Evolutionary conservation across 345 rosid species (phyloP), one percentile per base, ranked within the genome.

Genomic region (Eucalyptus brandiana): DNA sequence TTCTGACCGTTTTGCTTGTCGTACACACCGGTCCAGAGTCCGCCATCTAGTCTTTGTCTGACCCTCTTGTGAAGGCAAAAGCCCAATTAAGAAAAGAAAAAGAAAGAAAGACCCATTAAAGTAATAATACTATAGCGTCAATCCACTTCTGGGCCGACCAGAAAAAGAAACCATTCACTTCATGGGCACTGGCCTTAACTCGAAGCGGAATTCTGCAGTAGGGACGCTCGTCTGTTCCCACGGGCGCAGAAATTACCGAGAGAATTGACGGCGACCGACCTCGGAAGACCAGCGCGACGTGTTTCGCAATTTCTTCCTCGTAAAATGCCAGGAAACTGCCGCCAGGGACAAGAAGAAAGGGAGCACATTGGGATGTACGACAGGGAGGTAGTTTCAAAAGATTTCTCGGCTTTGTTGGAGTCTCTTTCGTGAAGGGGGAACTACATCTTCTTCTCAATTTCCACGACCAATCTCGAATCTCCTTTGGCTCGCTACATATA

Each of bases 161-260:
- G 0, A 26, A 24, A 56, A 2, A 0, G 30, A 26, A 56, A 28
- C 58, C 58, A 32, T 69, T 69, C 47, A 21, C 28, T 76, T 37
- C 83, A 6, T 5, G 80, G 24, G 44, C 12, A 34, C 40, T 40
- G 28, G 47, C 83, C 83, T 21, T 28, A 16, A 37, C 83, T 19
- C 28, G 81, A 37, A 37, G 26, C 45, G 13, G 13, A 37, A 76
- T 10, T 37, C 81, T 19, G 81, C 81, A 4, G 26, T 42, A 3
- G 0, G 19, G 44, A 10, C 28, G 14, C 0, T 76, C 5, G 28
- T 6, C 1, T 21, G 16, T 6, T 37, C 45, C 45, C 45, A 72
- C 44, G 14, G 44, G 21, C 81, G 9, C 83, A 37, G 28, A 76
- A 76, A 76, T 0, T 76, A 11, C 83, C 47, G 47, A 2, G 83